Conservation (phyloP, 139 green algal genomes). For the Picochlorum sp. region DNA sequence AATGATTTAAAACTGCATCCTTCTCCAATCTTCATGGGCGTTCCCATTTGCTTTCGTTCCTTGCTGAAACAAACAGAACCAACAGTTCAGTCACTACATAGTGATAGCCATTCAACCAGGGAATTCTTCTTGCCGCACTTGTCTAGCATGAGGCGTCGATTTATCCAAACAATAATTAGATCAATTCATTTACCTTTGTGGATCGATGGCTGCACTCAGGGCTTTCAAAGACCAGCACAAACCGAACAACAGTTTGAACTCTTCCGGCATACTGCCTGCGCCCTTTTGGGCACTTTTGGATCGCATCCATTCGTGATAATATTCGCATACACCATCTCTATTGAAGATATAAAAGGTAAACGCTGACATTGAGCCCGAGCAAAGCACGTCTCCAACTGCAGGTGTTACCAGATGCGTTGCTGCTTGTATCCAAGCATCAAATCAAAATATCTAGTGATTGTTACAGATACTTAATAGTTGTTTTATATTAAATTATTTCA, state of each 20-base stretch:
- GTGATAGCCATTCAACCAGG: too few species aligned
- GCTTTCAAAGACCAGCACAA: slow-evolving; percentile 84
- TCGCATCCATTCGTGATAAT: slow-evolving; percentile 81
- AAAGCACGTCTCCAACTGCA: too few species aligned
- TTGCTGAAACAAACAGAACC: slow-evolving; percentile 19
- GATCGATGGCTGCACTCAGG: slow-evolving; percentile 73
- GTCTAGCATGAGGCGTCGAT: neutral
- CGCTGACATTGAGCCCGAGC: too few species aligned
- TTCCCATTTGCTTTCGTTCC: slow-evolving; percentile 56
- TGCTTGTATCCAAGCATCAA: too few species aligned
- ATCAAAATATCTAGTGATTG: too few species aligned
- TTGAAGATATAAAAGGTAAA: slow-evolving; percentile 80
- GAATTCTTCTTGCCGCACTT: neutral
- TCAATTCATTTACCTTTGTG: slow-evolving; percentile 42
- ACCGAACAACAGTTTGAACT: slow-evolving; percentile 94
- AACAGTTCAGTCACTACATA: too few species aligned
- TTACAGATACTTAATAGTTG: too few species aligned
- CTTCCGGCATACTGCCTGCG: slow-evolving; percentile 53
- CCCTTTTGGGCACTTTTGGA: slow-evolving; percentile 61
- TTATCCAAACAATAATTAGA: too few species aligned
- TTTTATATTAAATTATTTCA: too few species aligned
- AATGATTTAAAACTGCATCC: slow-evolving; percentile 71
- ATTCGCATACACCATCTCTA: slow-evolving; percentile 67
- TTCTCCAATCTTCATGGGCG: slow-evolving; percentile 55
- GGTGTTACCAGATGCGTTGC: too few species aligned